These are phyloP conservation scores for Irpex rosettiformis DNA, from an alignment of 1,284 basidiomycete species.

Conservation along the genomic window DNA sequence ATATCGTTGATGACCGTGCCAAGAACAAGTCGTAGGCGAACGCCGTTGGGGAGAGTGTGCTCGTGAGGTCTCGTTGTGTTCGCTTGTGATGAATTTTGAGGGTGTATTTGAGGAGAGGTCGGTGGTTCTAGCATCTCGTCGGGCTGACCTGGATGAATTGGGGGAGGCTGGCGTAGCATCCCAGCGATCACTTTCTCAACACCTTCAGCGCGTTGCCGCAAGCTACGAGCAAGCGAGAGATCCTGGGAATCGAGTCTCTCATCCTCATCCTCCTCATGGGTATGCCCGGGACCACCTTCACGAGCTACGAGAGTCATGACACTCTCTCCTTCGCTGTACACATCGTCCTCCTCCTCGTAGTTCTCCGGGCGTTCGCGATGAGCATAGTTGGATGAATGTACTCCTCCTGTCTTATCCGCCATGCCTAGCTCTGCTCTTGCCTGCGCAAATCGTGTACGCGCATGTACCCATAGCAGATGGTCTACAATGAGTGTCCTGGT, in stretches of 20 bases:
- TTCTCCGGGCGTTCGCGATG: conserved; percentile 67
- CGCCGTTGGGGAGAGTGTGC: conserved; percentile 74
- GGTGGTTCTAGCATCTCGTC: conserved; percentile 38
- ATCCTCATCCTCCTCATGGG: conserved; percentile 57
- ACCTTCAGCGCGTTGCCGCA: conserved; percentile 69
- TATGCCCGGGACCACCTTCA: conserved; percentile 46
- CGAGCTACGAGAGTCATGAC: conserved; percentile 47
- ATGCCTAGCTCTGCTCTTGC: conserved; percentile 78
- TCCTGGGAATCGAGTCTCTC: conserved; percentile 54
- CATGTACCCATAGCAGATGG: conserved; percentile 80
- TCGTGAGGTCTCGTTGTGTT: conserved; percentile 33
- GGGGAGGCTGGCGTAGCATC: conserved; percentile 74
- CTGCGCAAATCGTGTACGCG: conserved; percentile 74
- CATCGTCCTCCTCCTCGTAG: conserved; percentile 68
- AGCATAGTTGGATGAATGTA: conserved; percentile 48
- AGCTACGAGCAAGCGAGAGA: conserved; percentile 43
- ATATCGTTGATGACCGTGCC: conserved; percentile 75
- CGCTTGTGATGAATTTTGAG: conserved; percentile 21
- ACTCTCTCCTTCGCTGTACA: conserved; percentile 62
- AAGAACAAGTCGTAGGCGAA: conserved; percentile 67
- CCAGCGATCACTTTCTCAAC: conserved; percentile 75
- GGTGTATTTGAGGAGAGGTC: conserved; percentile 40
- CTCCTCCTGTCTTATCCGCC: conserved; percentile 72
- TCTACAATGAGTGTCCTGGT: conserved; percentile 79
- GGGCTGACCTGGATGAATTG: conserved; percentile 29